Percentiles rank a stretch among this genome's conserved stretches.
Evolutionary conservation across 768 basidiomycete species (phyloP).

Genomic region (Tremella mesenterica): DNA sequence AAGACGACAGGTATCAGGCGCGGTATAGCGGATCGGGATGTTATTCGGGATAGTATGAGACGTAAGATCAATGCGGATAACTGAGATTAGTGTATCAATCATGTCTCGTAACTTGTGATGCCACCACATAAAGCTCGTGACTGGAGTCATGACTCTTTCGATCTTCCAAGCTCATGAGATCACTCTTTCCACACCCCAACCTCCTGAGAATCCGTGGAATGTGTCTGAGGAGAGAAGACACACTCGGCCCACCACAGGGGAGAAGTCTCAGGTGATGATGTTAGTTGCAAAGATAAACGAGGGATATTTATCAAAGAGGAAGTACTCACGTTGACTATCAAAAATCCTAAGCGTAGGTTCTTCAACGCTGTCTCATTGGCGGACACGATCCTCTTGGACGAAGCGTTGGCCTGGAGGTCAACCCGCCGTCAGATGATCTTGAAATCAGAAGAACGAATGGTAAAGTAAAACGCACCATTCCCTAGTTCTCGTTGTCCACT

Average conservation of each 20-base stretch:
- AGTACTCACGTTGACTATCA: slow-evolving; percentile 31
- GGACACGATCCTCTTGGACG: slow-evolving; percentile 39
- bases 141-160: too few species aligned
- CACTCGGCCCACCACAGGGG: too few species aligned
- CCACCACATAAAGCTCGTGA: too few species aligned
- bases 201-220: too few species aligned
- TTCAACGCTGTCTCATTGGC: slow-evolving; percentile 34
- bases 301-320: neutral
- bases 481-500: neutral
- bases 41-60: slow-evolving; percentile 23
- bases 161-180: too few species aligned
- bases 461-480: too few species aligned
- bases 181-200: too few species aligned
- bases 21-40: slow-evolving; percentile 15
- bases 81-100: slow-evolving; percentile 10
- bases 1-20: slow-evolving; percentile 14
- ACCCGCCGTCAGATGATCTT: neutral
- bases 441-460: too few species aligned
- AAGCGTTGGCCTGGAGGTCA: slow-evolving; percentile 35
- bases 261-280: too few species aligned
- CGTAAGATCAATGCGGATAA: slow-evolving; percentile 11
- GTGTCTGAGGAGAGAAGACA: too few species aligned
- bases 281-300: neutral
- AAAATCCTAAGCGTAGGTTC: slow-evolving; percentile 30
- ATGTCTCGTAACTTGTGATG: too few species aligned